Conservation (phyloP, 140 eudicot genomes). For the Stevia rebaudiana region DNA sequence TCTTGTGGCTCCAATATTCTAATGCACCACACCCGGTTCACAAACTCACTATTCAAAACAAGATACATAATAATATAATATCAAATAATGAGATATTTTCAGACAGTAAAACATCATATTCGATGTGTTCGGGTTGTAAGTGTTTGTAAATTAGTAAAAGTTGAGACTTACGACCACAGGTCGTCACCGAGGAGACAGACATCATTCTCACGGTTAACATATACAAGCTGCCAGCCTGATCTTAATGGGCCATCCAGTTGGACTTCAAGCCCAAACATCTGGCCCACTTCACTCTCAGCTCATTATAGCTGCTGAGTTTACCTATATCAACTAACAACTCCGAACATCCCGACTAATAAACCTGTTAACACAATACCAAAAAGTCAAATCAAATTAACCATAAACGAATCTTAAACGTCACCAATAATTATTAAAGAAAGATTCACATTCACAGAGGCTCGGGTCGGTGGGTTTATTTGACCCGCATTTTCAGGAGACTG, state of each 20-base stretch:
- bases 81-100: background rate
- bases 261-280: constrained; percentile 92
- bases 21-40: constrained; percentile 75
- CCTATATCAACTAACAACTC: constrained; percentile 86
- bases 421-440: background rate
- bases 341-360: constrained; percentile 74
- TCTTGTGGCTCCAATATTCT: constrained; percentile 83
- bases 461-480: constrained; percentile 46
- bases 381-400: constrained; percentile 2
- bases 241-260: constrained; percentile 92
- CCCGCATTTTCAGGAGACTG: constrained; percentile 65
- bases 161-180: constrained; percentile 88
- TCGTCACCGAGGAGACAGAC: constrained; percentile 98
- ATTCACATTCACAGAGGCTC: constrained; percentile 71
- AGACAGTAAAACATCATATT: background rate
- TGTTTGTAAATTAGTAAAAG: background rate
- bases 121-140: background rate
- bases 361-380: constrained; percentile 40
- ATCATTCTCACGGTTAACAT: constrained; percentile 91
- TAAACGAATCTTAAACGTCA: background rate
- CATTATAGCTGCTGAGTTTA: constrained; percentile 86
- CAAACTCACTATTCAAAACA: constrained; percentile 68
- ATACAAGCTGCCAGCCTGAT: constrained; percentile 99
- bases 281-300: constrained; percentile 89
- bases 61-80: background rate